Evolutionary conservation across 1,284 basidiomycete species (phyloP), one percentile per base, ranked within the genome.

Genomic region (Fomes fomentarius): DNA sequence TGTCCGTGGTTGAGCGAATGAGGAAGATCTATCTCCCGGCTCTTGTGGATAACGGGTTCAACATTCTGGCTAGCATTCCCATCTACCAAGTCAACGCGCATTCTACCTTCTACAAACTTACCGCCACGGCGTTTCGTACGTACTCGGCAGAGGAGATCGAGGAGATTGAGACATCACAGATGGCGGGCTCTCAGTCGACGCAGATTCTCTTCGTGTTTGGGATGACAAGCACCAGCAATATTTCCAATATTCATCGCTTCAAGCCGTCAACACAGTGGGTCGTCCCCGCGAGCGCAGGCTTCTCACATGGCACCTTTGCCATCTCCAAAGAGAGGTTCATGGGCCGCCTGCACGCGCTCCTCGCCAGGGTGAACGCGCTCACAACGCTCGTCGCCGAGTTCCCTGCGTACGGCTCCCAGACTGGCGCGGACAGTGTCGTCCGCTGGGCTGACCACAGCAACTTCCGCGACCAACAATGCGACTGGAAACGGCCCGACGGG

Each of bases 371-470:
- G 58, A 71, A 71, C 52, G 54, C 60, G 7, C 37, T 54, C 37
- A 70, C 68, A 0, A 69, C 70, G 4, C 56, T 71, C 41, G 56
- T 69, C 10, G 64, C 69, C 4, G 49, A 51, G 7, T 66, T 63
- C 34, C 50, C 60, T 14, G 15, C 60, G 52, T 26, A 60, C 54
- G 15, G 50, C 54, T 25, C 66, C 58, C 64, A 44, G 56, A 15
- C 50, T 63, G 10, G 50, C 56, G 37, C 47, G 67, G 15, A 57
- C 57, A 15, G 65, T 63, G 6, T 69, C 61, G 63, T 64, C 22
- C 60, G 66, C 44, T 43, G 47, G 22, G 51, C 57, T 38, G 49
- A 59, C 40, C 61, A 62, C 50, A 40, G 46, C 34, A 35, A 30
- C 11, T 39, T 40, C 15, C 54, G 52, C 44, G 49, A 54, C 22